Conservation (phyloP, 2,329 filamentous ascomycete genomes). For the Cladosporium velox region DNA sequence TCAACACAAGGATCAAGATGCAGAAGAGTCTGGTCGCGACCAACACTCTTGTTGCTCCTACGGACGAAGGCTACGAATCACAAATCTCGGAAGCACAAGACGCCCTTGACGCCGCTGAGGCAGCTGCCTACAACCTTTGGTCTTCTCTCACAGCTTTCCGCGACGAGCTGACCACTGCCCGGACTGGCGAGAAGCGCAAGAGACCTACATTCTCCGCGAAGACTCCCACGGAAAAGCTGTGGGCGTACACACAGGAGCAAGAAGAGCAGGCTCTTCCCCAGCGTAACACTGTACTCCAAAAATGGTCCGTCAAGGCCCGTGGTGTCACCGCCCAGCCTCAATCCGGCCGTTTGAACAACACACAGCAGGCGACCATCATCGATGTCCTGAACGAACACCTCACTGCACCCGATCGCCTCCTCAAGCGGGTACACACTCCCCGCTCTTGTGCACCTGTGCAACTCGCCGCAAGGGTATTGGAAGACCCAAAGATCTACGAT, state of each 20-base stretch:
- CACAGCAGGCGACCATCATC: constrained; percentile 65
- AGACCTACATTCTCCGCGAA: constrained; percentile 52
- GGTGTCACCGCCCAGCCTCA: constrained; percentile 59
- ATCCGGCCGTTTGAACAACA: constrained; percentile 61
- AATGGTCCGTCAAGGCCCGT: constrained; percentile 84
- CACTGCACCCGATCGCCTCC: constrained; percentile 63
- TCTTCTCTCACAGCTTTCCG: constrained; percentile 75
- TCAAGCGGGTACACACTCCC: constrained; percentile 69
- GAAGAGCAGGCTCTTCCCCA: constrained; percentile 62
- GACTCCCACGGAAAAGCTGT: constrained; percentile 67
- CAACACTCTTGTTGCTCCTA: constrained; percentile 64
- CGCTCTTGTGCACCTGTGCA: constrained; percentile 77
- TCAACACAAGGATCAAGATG: constrained; percentile 87
- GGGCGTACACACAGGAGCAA: constrained; percentile 67
- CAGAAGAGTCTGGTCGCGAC: constrained; percentile 85
- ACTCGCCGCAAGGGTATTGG: constrained; percentile 44
- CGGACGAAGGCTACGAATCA: constrained; percentile 23
- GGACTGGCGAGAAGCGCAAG: constrained; percentile 63
- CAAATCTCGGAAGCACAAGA: constrained; percentile 30
- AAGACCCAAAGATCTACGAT: constrained; percentile 74
- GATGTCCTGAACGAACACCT: constrained; percentile 70
- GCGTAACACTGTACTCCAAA: constrained; percentile 75
- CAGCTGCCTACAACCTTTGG: constrained; percentile 81
- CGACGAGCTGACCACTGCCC: constrained; percentile 56
- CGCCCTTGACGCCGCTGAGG: constrained; percentile 75